phyloP scores from a whole-genome alignment of 2,329 filamentous ascomycete species.

The Cladosporium sphaerospermum region DNA sequence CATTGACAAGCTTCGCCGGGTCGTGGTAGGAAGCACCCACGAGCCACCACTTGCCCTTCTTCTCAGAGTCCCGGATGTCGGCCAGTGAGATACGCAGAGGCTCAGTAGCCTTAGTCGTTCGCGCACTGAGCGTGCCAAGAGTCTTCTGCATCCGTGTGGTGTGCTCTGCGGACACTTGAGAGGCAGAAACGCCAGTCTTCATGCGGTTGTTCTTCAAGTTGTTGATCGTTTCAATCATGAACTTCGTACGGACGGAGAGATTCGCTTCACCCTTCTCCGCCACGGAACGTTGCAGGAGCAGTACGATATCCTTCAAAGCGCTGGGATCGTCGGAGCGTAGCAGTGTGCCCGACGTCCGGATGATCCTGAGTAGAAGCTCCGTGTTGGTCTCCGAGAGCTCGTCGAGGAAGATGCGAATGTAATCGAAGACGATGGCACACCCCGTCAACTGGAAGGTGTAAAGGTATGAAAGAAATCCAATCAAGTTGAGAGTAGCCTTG shows the following conservation, averaged over 20 bases:
- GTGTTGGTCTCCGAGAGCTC: conserved; percentile 79
- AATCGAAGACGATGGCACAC: conserved; percentile 81
- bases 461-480: conserved; percentile 76
- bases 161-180: conserved; percentile 70
- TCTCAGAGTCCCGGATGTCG: conserved; percentile 78
- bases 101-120: conserved; percentile 65
- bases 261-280: conserved; percentile 60
- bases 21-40: conserved; percentile 84
- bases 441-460: conserved; percentile 90
- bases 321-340: conserved; percentile 84
- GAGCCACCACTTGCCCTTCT: conserved; percentile 96
- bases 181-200: conserved; percentile 66
- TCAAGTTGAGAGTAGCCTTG: conserved; percentile 68
- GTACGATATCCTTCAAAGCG: conserved; percentile 80
- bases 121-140: conserved; percentile 67
- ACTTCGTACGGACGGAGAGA: conserved; percentile 81
- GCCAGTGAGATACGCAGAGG: conserved; percentile 74
- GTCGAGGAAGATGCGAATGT: conserved; percentile 69
- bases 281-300: conserved; percentile 67
- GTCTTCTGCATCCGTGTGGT: conserved; percentile 84
- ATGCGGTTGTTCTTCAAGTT: conserved; percentile 91
- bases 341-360: conserved; percentile 72
- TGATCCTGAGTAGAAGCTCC: conserved; percentile 77
- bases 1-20: conserved; percentile 26
- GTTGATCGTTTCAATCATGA: conserved; percentile 95